Evolutionary conservation across 331 rosid species (phyloP).

Genomic region (Malus hybrid): DNA sequence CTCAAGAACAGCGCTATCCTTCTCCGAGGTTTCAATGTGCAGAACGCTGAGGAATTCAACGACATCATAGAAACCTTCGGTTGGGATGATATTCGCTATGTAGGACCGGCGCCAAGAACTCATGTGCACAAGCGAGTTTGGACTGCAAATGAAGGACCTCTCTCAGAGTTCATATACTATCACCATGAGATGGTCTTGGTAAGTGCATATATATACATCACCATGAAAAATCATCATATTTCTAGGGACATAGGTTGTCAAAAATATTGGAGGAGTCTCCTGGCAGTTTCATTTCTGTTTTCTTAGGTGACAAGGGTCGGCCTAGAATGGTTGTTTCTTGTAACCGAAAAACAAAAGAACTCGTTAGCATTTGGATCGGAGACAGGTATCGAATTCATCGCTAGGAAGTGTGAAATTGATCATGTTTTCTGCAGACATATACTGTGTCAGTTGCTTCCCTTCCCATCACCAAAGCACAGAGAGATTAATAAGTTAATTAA

Average conservation of each 20-base stretch:
- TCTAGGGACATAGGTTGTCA: too few relatives aligned
- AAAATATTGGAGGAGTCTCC: too few relatives aligned
- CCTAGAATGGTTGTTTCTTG: too few relatives aligned
- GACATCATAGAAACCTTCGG: conserved; percentile 51
- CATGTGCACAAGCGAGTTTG: conserved; percentile 61
- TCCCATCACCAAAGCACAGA: too few relatives aligned
- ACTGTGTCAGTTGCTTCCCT: too few relatives aligned
- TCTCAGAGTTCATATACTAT: conserved; percentile 68
- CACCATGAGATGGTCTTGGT: conserved; percentile 98
- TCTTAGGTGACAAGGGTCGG: too few relatives aligned
- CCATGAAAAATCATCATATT: too few relatives aligned
- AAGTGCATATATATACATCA: conserved; percentile 10
- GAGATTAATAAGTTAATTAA: too few relatives aligned
- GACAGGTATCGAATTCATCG: too few relatives aligned
- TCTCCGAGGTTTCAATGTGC: conserved; percentile 51
- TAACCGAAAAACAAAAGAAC: too few relatives aligned
- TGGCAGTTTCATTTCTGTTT: too few relatives aligned
- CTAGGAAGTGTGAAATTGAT: neutral
- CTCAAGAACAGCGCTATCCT: conserved; percentile 66
- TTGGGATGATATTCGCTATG: conserved; percentile 79
- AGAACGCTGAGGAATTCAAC: conserved; percentile 52
- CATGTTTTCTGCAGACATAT: neutral
- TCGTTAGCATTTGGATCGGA: too few relatives aligned
- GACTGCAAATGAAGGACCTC: conserved; percentile 96
- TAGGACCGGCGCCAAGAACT: conserved; percentile 82